A percentile compares a stretch with the other conserved stretches of the same genome.
Evolutionary conservation across 257 asterid species (phyloP).

Genomic region (Henckelia pumila): DNA sequence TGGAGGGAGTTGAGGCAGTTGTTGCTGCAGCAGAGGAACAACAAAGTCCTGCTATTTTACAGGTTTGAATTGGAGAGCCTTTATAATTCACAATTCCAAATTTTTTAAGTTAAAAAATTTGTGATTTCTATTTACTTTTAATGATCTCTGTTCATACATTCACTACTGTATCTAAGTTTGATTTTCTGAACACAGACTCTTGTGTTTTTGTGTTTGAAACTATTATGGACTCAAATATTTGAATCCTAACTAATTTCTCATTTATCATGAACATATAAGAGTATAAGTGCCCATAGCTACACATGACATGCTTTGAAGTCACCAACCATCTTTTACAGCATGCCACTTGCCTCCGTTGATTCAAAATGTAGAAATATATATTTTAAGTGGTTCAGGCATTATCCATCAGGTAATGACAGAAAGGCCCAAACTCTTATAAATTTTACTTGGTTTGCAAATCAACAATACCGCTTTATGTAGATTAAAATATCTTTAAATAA

Average conservation of each 20-base stretch:
- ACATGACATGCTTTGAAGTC: neutral
- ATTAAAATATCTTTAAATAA: neutral
- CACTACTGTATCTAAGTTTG: neutral
- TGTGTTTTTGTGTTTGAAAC: neutral
- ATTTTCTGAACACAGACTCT: neutral
- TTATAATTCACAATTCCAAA: slow-evolving; percentile 4
- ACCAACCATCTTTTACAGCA: neutral
- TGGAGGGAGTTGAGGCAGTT: slow-evolving; percentile 96
- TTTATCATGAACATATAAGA: neutral
- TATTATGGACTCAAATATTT: neutral
- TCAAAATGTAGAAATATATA: too few relatives aligned
- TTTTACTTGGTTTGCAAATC: neutral
- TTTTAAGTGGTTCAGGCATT: neutral
- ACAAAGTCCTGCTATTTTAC: slow-evolving; percentile 90
- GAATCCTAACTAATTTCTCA: neutral
- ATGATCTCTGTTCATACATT: neutral
- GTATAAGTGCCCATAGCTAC: neutral
- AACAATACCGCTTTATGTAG: neutral
- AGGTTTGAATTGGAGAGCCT: slow-evolving; percentile 47
- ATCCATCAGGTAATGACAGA: neutral
- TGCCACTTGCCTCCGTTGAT: neutral
- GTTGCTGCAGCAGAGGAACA: slow-evolving; percentile 93
- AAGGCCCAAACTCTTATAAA: neutral
- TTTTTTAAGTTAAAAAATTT: neutral
- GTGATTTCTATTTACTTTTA: neutral